Evolutionary conservation across 2,329 filamentous ascomycete species (phyloP).

Genomic region (Fusarium mexicanum): DNA sequence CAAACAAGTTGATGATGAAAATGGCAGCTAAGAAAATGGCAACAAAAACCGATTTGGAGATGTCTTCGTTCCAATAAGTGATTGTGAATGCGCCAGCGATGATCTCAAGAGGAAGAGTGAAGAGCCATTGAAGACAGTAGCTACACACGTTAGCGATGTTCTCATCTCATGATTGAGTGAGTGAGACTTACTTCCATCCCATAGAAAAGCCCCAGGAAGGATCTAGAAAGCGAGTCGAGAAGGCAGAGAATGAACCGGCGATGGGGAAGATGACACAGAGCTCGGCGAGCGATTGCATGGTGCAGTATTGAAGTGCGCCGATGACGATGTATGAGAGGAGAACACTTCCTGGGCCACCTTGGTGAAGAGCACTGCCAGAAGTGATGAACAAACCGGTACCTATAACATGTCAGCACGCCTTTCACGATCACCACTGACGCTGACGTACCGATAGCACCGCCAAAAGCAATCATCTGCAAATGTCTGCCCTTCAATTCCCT

Average conservation of each 20-base stretch:
- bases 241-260: slow-evolving; percentile 90
- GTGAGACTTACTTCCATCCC: slow-evolving; percentile 81
- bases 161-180: not conserved
- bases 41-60: slow-evolving; percentile 80
- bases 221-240: slow-evolving; percentile 93
- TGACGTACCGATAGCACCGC: slow-evolving; percentile 80
- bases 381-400: slow-evolving; percentile 91
- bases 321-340: slow-evolving; percentile 80
- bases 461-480: slow-evolving; percentile 97
- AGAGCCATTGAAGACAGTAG: slow-evolving; percentile 89
- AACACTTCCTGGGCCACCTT: slow-evolving; percentile 80
- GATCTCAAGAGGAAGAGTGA: slow-evolving; percentile 84
- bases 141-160: slow-evolving; percentile 50
- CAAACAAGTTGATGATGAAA: slow-evolving; percentile 84
- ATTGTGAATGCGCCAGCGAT: slow-evolving; percentile 88
- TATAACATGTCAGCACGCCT: slow-evolving; percentile 41
- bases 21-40: slow-evolving; percentile 82
- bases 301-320: slow-evolving; percentile 89
- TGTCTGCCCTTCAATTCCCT: slow-evolving; percentile 84
- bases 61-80: slow-evolving; percentile 75
- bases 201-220: slow-evolving; percentile 95
- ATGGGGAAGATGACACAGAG: slow-evolving; percentile 91
- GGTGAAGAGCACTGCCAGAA: slow-evolving; percentile 75
- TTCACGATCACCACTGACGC: not conserved
- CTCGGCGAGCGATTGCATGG: slow-evolving; percentile 90